These are phyloP conservation scores for Penicillium sp. DNA, from an alignment of 2,329 filamentous ascomycete species.

Conservation along the genomic window DNA sequence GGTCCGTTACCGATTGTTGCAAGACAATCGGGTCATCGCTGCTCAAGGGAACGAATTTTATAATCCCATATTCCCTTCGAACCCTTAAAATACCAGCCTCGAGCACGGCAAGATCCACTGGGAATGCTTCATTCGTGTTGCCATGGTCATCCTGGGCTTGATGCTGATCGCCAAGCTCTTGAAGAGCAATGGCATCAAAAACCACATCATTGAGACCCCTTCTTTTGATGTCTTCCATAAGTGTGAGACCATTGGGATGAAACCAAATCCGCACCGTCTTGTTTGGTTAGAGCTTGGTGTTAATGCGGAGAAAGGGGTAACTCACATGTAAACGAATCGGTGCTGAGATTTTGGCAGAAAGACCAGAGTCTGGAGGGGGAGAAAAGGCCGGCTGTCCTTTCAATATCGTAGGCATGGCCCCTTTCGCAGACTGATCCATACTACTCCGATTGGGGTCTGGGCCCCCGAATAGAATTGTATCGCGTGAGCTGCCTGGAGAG, in stretches of 20 bases:
- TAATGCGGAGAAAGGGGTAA: not conserved
- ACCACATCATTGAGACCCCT: not conserved
- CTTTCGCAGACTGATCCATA: not conserved
- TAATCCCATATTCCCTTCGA: not conserved
- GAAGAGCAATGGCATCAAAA: conserved; percentile 1
- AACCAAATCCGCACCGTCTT: conserved; percentile 4
- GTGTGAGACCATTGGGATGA: not conserved
- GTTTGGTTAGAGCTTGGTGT: not conserved
- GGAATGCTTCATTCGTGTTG: not conserved
- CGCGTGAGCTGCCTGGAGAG: not conserved
- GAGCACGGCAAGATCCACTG: conserved; percentile 1
- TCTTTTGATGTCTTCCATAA: conserved; percentile 4
- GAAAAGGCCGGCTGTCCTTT: not conserved
- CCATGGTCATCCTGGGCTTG: not conserved
- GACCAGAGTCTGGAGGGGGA: not conserved
- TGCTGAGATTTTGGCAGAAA: not conserved
- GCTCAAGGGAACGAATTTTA: conserved; percentile 1
- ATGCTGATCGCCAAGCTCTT: not conserved
- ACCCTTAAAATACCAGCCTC: not conserved
- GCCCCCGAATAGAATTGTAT: not conserved
- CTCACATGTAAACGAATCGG: not conserved
- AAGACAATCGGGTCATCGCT: conserved; percentile 2
- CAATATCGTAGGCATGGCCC: not conserved
- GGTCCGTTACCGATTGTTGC: not conserved
- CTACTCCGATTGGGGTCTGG: not conserved